These are phyloP conservation scores for Theileria sp. DNA, from an alignment of 169 alveolate species.

Conservation along the genomic window DNA sequence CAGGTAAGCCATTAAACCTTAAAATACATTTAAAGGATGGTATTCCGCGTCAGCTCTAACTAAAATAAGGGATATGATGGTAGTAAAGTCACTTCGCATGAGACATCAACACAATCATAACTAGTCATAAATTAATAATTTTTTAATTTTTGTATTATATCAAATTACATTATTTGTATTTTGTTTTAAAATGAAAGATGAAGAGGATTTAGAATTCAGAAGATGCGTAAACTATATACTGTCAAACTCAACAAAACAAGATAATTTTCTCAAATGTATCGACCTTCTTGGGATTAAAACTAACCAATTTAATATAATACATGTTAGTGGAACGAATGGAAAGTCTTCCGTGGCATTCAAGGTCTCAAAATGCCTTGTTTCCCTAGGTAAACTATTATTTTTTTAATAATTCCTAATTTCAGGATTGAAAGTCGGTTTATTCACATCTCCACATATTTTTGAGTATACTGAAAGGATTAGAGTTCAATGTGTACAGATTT, in stretches of 20 bases:
- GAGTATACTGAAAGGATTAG: conserved; percentile 84
- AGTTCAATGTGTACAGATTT: conserved; percentile 63
- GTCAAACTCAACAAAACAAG: conserved; percentile 12
- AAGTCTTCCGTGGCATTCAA: conserved; percentile 85
- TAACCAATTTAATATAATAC: conserved; percentile 71
- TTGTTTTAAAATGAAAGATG: conserved; percentile 3
- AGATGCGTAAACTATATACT: conserved; percentile 1
- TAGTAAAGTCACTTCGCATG: conserved; percentile 61
- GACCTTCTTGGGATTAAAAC: conserved; percentile 74
- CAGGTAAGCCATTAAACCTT: conserved; percentile 24
- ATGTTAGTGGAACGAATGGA: conserved; percentile 90
- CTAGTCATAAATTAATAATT: conserved; percentile 4
- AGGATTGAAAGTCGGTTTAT: conserved; percentile 83
- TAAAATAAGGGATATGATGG: conserved; percentile 60
- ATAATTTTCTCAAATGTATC: conserved; percentile 2
- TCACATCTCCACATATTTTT: conserved; percentile 88
- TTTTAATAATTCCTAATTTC: not conserved
- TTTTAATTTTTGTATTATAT: not conserved
- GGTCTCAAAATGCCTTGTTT: conserved; percentile 66
- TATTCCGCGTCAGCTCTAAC: conserved; percentile 38
- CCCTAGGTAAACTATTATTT: conserved; percentile 1
- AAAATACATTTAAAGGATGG: conserved; percentile 50
- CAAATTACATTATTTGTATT: not conserved
- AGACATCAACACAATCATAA: conserved; percentile 41
- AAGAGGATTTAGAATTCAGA: not conserved